Evolutionary conservation across 306 rosid species (phyloP).

Genomic region (Prinsepia uniflora): DNA sequence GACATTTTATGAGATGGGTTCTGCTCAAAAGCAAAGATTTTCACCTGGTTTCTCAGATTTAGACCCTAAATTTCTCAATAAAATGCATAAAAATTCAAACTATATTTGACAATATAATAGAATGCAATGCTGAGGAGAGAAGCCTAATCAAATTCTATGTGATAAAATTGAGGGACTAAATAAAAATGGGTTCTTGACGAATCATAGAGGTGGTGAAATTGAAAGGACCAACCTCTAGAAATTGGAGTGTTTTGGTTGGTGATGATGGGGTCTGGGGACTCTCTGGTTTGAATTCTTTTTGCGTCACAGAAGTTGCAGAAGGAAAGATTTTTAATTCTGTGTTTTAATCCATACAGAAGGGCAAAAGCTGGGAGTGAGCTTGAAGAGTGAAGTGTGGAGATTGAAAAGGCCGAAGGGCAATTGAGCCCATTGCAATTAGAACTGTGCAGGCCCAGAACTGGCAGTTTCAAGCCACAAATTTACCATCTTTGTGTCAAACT

Average conservation of each 20-base stretch:
- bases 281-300: constrained; percentile 28
- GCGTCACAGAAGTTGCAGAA: constrained; percentile 20
- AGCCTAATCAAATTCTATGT: constrained; percentile 1
- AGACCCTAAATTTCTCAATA: constrained; percentile 5
- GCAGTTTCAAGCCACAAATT: not conserved
- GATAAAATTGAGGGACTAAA: constrained; percentile 1
- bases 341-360: not conserved
- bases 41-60: not conserved
- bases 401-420: not conserved
- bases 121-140: not conserved
- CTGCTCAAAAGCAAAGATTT: constrained; percentile 1
- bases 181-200: constrained; percentile 12
- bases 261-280: constrained; percentile 24
- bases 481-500: too few relatives aligned
- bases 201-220: constrained; percentile 10
- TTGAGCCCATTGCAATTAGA: constrained; percentile 26
- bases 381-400: not conserved
- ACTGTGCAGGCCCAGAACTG: not conserved
- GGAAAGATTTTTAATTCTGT: not conserved
- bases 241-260: constrained; percentile 19
- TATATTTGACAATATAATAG: constrained; percentile 11
- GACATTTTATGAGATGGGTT: constrained; percentile 33
- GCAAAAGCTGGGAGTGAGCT: constrained; percentile 9
- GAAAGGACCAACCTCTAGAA: constrained; percentile 19
- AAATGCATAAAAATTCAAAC: constrained; percentile 6